A percentile compares a stretch with the other conserved stretches of the same genome.
These are phyloP conservation scores for Kwoniella mangroviensis DNA, from an alignment of 768 basidiomycete genomes.

Conservation along the genomic window DNA sequence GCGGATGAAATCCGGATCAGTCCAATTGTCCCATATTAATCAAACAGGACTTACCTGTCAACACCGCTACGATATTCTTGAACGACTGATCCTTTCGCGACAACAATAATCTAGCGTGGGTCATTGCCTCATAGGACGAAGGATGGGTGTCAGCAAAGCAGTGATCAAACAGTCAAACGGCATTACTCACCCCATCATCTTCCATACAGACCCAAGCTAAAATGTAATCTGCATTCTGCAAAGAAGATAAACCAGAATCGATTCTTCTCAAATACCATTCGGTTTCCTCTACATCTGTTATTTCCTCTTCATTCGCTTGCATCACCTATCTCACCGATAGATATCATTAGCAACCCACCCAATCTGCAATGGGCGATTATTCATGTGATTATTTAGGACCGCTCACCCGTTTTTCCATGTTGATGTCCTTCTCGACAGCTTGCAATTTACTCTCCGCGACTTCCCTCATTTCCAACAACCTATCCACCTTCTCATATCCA, in stretches of 20 bases:
- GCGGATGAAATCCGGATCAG: too few species aligned
- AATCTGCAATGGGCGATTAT: background rate
- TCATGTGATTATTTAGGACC: background rate
- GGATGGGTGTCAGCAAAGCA: background rate
- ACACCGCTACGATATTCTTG: constrained; percentile 70
- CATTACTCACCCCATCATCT: constrained; percentile 83
- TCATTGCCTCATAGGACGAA: constrained; percentile 66
- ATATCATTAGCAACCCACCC: background rate
- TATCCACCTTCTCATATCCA: constrained; percentile 92
- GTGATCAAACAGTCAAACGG: constrained; percentile 1
- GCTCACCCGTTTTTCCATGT: constrained; percentile 69
- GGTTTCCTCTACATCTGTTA: constrained; percentile 70
- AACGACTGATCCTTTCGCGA: constrained; percentile 72
- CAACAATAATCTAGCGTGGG: constrained; percentile 76
- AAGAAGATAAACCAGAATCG: constrained; percentile 81
- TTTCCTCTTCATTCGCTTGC: constrained; percentile 65
- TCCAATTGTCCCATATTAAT: background rate
- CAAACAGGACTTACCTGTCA: constrained; percentile 65
- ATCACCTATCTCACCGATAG: constrained; percentile 61
- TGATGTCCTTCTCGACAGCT: constrained; percentile 70
- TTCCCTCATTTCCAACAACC: constrained; percentile 85
- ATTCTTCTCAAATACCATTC: constrained; percentile 82
- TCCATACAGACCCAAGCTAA: constrained; percentile 96
- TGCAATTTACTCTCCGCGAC: constrained; percentile 68
- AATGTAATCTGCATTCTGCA: constrained; percentile 92